Conservation (phyloP, 192 early-diverging fungal species). For the Linderina pennispora region DNA sequence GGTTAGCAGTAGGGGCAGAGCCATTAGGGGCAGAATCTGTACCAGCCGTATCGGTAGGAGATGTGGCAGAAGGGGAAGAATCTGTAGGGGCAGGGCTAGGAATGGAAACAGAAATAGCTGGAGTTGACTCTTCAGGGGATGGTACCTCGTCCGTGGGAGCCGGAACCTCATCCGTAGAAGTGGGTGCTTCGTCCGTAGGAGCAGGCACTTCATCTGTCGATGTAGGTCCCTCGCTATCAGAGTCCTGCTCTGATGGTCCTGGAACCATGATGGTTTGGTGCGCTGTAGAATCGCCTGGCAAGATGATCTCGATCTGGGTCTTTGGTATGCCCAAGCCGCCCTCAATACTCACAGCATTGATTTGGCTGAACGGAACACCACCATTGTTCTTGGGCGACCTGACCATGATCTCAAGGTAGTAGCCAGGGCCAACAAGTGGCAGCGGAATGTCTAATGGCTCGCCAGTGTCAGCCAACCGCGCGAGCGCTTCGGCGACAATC, state of each 20-base stretch:
- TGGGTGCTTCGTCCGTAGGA: neutral
- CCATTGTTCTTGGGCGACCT: slow-evolving; percentile 32
- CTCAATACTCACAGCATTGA: slow-evolving; percentile 37
- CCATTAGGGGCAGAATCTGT: too few relatives aligned
- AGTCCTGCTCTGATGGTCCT: slow-evolving; percentile 2
- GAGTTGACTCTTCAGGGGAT: too few relatives aligned
- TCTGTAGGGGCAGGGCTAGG: too few relatives aligned
- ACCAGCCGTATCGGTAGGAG: too few relatives aligned
- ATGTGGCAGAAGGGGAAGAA: too few relatives aligned
- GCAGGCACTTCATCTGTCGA: neutral
- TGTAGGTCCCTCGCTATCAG: neutral
- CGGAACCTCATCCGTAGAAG: neutral
- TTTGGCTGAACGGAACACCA: slow-evolving; percentile 7
- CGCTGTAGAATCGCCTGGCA: slow-evolving; percentile 31
- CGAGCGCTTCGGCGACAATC: slow-evolving; percentile 40
- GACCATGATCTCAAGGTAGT: slow-evolving; percentile 42
- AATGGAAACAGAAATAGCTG: too few relatives aligned
- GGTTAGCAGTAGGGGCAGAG: too few relatives aligned
- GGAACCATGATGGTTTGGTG: slow-evolving; percentile 38
- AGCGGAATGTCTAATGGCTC: slow-evolving; percentile 41
- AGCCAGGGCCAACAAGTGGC: slow-evolving; percentile 38
- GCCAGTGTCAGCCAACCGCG: slow-evolving; percentile 40
- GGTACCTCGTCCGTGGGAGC: too few relatives aligned
- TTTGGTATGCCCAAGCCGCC: slow-evolving; percentile 34
- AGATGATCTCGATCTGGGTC: slow-evolving; percentile 43